These are phyloP conservation scores for Pseudocercospora fuligena DNA, from an alignment of 2,329 filamentous ascomycete species.

Conservation along the genomic window DNA sequence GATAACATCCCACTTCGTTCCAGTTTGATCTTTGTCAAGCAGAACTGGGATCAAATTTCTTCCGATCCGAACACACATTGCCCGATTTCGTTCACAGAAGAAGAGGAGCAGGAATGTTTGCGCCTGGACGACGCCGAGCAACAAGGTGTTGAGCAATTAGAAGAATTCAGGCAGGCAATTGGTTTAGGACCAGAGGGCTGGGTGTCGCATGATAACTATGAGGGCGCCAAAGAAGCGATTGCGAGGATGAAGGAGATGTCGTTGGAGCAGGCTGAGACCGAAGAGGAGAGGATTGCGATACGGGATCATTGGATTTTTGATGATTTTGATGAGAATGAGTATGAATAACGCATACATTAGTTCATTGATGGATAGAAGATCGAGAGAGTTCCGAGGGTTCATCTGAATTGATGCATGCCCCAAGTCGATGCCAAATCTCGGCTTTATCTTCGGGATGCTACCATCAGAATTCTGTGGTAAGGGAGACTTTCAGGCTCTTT, in stretches of 20 bases:
- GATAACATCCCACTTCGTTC: constrained; percentile 33
- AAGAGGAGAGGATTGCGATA: constrained; percentile 22
- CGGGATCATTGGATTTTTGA: constrained; percentile 34
- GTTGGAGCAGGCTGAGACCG: constrained; percentile 28
- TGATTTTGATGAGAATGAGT: constrained; percentile 40
- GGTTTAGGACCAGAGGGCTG: constrained; percentile 32
- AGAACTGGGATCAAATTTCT: constrained; percentile 24
- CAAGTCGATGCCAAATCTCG: too few relatives aligned
- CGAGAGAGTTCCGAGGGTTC: too few relatives aligned
- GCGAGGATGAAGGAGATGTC: constrained; percentile 35
- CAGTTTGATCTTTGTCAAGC: constrained; percentile 28
- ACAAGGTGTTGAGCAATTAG: constrained; percentile 33
- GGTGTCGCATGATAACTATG: constrained; percentile 29
- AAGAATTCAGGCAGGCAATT: constrained; percentile 21
- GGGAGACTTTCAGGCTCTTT: too few relatives aligned
- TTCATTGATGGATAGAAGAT: too few relatives aligned
- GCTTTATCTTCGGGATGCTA: too few relatives aligned
- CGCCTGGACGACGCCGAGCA: constrained; percentile 30
- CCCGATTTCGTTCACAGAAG: constrained; percentile 26
- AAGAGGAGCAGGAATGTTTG: constrained; percentile 33
- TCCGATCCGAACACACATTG: constrained; percentile 10
- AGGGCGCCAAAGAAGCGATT: constrained; percentile 26
- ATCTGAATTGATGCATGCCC: too few relatives aligned
- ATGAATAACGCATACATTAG: constrained; percentile 41
- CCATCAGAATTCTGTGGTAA: too few relatives aligned